Evolutionary conservation across 345 rosid genomes (phyloP).

Genomic region (Citrus medica): DNA sequence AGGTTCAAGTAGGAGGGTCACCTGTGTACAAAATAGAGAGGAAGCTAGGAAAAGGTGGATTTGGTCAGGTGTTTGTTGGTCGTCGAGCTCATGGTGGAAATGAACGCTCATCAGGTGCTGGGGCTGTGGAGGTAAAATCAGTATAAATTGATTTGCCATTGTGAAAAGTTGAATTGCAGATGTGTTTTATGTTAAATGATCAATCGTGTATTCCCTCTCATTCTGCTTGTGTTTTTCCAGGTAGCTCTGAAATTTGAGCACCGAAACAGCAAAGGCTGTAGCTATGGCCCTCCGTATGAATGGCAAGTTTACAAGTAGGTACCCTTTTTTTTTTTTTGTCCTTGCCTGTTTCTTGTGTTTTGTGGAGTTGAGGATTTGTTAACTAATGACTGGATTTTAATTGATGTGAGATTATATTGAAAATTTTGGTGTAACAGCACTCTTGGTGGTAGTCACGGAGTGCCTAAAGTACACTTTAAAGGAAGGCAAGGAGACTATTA

Average conservation of each 20-base stretch:
- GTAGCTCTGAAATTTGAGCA: conserved; percentile 99
- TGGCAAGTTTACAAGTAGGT: conserved; percentile 97
- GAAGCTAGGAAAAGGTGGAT: conserved; percentile 97
- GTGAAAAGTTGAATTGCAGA: neutral
- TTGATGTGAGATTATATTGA: neutral
- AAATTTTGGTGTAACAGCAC: conserved; percentile 46
- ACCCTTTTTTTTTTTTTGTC: neutral
- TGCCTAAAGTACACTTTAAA: conserved; percentile 84
- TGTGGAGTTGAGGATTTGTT: neutral
- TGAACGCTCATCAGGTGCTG: conserved; percentile 71
- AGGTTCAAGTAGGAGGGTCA: conserved; percentile 98
- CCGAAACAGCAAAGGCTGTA: conserved; percentile 94
- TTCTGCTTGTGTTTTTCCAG: conserved; percentile 31
- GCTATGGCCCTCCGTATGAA: conserved; percentile 94
- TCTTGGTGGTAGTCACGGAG: conserved; percentile 97
- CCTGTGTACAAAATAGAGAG: conserved; percentile 79
- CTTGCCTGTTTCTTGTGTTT: neutral
- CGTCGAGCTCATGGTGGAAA: conserved; percentile 69
- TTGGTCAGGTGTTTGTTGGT: conserved; percentile 98
- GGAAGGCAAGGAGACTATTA: conserved; percentile 98
- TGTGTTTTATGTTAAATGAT: neutral
- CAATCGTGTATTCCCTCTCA: conserved; percentile 6
- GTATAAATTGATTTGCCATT: neutral
- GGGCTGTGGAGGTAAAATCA: conserved; percentile 68
- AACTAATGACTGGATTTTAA: neutral